Percentiles rank a stretch among this genome's conserved stretches.
Conservation (phyloP, 1,284 basidiomycete genomes). For the Rhodofomes roseus region DNA sequence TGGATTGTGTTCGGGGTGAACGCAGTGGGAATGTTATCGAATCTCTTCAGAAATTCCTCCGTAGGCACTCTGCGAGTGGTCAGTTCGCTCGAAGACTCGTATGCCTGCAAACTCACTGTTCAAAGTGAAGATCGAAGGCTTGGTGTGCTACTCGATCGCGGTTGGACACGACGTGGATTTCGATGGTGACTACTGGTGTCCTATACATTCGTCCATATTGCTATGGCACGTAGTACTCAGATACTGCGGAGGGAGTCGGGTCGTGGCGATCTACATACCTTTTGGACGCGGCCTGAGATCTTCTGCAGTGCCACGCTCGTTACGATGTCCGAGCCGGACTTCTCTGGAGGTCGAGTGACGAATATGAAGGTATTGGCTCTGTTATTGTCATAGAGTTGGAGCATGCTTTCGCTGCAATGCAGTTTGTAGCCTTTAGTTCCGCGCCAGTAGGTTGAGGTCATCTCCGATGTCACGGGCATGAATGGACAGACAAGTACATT, state of each 20-base stretch:
- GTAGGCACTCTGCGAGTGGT: slow-evolving; percentile 45
- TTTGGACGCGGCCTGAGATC: slow-evolving; percentile 48
- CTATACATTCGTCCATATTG: slow-evolving; percentile 56
- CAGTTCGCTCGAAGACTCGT: not conserved
- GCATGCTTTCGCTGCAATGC: slow-evolving; percentile 46
- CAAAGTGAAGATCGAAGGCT: slow-evolving; percentile 61
- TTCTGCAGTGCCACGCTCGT: slow-evolving; percentile 60
- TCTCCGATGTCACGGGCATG: slow-evolving; percentile 46
- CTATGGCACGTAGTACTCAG: slow-evolving; percentile 26
- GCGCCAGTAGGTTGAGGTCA: slow-evolving; percentile 44
- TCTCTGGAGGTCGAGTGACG: slow-evolving; percentile 43
- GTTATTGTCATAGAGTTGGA: slow-evolving; percentile 56
- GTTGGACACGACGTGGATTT: slow-evolving; percentile 67
- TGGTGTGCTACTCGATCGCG: slow-evolving; percentile 60
- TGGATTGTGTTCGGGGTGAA: slow-evolving; percentile 36
- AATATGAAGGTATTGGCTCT: slow-evolving; percentile 55
- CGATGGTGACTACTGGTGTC: slow-evolving; percentile 46
- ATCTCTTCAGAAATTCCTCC: slow-evolving; percentile 47
- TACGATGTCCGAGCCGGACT: slow-evolving; percentile 44
- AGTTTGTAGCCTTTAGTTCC: slow-evolving; percentile 51
- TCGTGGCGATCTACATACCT: slow-evolving; percentile 30
- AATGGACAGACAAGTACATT: slow-evolving; percentile 63
- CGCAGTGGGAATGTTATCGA: slow-evolving; percentile 40
- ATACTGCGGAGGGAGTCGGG: not conserved
- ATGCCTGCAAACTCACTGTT: slow-evolving; percentile 45